Conservation (phyloP, 805 yeast species). For the Metschnikowia baotianmanensis region DNA sequence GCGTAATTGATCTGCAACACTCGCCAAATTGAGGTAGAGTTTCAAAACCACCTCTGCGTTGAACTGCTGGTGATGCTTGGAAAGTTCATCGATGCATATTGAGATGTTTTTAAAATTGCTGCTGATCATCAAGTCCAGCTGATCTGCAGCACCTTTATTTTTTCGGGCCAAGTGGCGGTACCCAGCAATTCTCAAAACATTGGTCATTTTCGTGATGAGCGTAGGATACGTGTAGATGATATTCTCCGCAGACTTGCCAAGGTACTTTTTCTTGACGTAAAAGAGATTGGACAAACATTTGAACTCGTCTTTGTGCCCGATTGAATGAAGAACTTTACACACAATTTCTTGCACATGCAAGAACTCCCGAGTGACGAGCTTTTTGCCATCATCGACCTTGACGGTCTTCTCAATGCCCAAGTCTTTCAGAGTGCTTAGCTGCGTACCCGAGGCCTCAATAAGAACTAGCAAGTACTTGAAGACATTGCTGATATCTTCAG, state of each 20-base stretch:
- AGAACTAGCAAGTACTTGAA: conserved; percentile 58
- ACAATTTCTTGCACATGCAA: conserved; percentile 55
- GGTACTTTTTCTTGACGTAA: conserved; percentile 41
- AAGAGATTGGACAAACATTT: conserved; percentile 32
- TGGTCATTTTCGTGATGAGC: conserved; percentile 59
- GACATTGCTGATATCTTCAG: conserved; percentile 55
- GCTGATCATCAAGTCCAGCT: conserved; percentile 33
- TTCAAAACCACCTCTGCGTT: conserved; percentile 41
- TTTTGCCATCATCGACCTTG: conserved; percentile 29
- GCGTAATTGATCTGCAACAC: conserved; percentile 73
- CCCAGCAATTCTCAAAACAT: conserved; percentile 51
- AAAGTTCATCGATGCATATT: conserved; percentile 65
- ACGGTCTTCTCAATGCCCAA: conserved; percentile 40
- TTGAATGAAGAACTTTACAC: conserved; percentile 66
- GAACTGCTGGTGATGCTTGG: conserved; percentile 34
- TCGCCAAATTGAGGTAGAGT: conserved; percentile 63
- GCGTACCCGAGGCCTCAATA: conserved; percentile 37
- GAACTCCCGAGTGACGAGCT: conserved; percentile 34
- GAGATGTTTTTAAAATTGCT: conserved; percentile 73
- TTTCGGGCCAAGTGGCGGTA: conserved; percentile 22
- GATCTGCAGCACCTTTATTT: conserved; percentile 29
- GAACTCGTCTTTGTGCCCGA: conserved; percentile 47
- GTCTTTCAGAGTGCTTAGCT: conserved; percentile 34
- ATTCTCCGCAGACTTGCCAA: conserved; percentile 54
- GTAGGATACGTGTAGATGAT: conserved; percentile 74